These are phyloP conservation scores for Hyphodiscus sp. DNA, from an alignment of 2,329 filamentous ascomycete genomes.

Conservation along the genomic window DNA sequence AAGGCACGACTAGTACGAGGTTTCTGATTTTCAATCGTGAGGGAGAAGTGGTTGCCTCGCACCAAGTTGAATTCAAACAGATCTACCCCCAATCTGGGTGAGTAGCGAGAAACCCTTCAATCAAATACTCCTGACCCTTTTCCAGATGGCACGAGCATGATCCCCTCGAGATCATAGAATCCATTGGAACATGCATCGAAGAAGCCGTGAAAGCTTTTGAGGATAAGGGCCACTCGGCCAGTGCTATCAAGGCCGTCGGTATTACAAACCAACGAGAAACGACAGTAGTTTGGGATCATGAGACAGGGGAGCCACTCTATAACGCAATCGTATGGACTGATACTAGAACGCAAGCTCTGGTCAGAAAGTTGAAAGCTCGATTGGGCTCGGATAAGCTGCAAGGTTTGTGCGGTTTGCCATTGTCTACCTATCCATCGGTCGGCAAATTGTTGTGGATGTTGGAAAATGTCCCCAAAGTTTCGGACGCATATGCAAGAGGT, in stretches of 20 bases:
- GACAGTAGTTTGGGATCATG: conserved; percentile 75
- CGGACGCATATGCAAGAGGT: conserved; percentile 68
- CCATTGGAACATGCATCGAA: conserved; percentile 75
- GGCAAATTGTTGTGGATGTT: conserved; percentile 83
- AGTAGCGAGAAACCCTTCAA: conserved; percentile 23
- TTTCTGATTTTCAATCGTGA: conserved; percentile 71
- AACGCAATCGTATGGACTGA: conserved; percentile 91
- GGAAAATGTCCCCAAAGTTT: conserved; percentile 62
- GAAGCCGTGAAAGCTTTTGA: conserved; percentile 66
- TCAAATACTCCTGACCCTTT: not conserved
- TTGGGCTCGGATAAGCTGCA: conserved; percentile 63
- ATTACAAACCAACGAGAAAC: conserved; percentile 85
- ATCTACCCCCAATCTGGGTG: conserved; percentile 71
- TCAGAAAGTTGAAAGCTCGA: conserved; percentile 66
- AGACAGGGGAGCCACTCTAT: conserved; percentile 72
- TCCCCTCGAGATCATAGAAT: conserved; percentile 66
- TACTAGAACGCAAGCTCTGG: conserved; percentile 65
- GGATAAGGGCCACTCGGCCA: conserved; percentile 58
- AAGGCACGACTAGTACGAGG: conserved; percentile 71
- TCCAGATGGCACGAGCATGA: conserved; percentile 85
- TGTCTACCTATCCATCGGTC: conserved; percentile 83
- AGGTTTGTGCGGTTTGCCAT: conserved; percentile 69
- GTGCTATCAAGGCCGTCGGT: conserved; percentile 70
- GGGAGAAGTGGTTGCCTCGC: conserved; percentile 63
- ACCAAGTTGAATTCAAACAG: conserved; percentile 71